Evolutionary conservation across 139 green algal species (phyloP).

Genomic region (Haematococcus sp.): DNA sequence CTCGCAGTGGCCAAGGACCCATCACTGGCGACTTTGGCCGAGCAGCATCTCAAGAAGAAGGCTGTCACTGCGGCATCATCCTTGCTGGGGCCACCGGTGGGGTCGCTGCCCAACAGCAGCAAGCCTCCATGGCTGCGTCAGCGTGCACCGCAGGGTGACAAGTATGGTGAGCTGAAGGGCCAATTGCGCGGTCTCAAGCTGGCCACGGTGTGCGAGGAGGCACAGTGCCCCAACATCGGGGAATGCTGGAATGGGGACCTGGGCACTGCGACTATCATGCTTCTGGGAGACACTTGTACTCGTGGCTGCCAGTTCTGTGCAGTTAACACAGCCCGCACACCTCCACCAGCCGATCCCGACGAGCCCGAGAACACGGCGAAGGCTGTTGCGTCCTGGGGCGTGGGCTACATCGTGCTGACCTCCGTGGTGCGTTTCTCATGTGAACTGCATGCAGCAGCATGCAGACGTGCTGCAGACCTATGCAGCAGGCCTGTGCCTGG

Average conservation of each 20-base stretch:
- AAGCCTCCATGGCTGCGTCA: constrained; percentile 97
- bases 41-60: constrained; percentile 46
- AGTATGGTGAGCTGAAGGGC: constrained; percentile 76
- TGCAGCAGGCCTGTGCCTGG: too few species aligned
- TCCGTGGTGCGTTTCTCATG: neutral
- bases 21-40: constrained; percentile 52
- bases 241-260: constrained; percentile 87
- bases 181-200: constrained; percentile 79
- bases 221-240: constrained; percentile 89
- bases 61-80: constrained; percentile 5
- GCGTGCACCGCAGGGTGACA: constrained; percentile 83
- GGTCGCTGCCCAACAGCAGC: constrained; percentile 40
- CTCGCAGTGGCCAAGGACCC: constrained; percentile 79
- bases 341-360: constrained; percentile 62
- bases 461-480: too few species aligned
- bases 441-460: too few species aligned
- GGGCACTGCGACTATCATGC: constrained; percentile 85
- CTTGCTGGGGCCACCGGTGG: constrained; percentile 46
- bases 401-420: constrained; percentile 92
- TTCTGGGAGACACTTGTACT: constrained; percentile 85
- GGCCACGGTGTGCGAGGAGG: constrained; percentile 89
- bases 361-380: constrained; percentile 80
- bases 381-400: constrained; percentile 77
- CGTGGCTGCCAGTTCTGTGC: constrained; percentile 89
- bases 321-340: constrained; percentile 73